These are phyloP conservation scores for Conringia planisiliqua DNA, from an alignment of 345 rosid genomes.

Conservation along the genomic window DNA sequence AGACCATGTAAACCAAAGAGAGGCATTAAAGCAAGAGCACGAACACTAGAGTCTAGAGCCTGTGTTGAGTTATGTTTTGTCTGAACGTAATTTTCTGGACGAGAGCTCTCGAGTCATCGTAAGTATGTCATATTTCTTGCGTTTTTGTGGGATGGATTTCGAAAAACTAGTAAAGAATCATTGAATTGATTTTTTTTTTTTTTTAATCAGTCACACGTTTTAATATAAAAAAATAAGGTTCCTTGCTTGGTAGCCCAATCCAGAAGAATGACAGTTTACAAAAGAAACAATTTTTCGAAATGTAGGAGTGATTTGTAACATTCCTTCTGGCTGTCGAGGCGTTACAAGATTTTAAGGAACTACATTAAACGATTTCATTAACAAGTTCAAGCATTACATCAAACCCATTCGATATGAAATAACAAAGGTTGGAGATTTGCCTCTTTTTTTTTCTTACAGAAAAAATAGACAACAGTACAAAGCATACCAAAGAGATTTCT, in stretches of 20 bases:
- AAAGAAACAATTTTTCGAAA: background rate
- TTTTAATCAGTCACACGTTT: background rate
- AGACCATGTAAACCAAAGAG: too few species aligned
- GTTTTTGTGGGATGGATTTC: background rate
- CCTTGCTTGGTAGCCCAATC: background rate
- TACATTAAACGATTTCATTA: background rate
- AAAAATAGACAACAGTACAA: constrained; percentile 1
- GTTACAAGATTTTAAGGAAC: too few species aligned
- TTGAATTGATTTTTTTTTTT: background rate
- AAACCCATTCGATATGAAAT: background rate
- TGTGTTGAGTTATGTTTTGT: background rate
- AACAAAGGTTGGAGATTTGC: background rate
- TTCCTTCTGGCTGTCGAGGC: too few species aligned
- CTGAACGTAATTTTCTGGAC: background rate
- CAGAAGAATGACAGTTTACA: background rate
- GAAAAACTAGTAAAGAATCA: background rate
- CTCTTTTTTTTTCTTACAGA: background rate
- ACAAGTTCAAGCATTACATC: background rate
- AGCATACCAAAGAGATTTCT: constrained; percentile 8
- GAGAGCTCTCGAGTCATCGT: background rate
- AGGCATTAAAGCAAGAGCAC: background rate
- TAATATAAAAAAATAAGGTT: background rate
- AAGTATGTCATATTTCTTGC: background rate
- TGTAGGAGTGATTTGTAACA: background rate
- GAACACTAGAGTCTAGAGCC: background rate